phyloP scores from a whole-genome alignment of 768 basidiomycete species.

The Tylopilus subfusipes region DNA sequence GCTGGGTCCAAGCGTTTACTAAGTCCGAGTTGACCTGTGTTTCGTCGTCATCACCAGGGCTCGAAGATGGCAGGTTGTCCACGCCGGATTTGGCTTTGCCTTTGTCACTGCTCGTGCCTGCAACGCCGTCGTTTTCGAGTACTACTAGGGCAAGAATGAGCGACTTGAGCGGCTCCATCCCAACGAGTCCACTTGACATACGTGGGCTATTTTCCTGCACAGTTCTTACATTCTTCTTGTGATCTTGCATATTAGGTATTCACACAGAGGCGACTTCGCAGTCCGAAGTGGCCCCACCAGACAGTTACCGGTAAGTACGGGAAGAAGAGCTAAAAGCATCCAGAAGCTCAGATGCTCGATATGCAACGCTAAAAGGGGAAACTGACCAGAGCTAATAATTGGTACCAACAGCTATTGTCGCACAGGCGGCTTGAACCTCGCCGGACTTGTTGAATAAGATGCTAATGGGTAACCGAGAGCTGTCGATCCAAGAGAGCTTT shows the following conservation, averaged over 20 bases:
- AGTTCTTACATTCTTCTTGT: not conserved
- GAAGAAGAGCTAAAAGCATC: not conserved
- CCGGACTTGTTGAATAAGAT: not conserved
- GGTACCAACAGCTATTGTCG: not conserved
- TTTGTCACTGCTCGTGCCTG: constrained; percentile 2
- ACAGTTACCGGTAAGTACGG: not conserved
- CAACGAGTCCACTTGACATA: constrained; percentile 9
- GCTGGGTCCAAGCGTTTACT: constrained; percentile 23
- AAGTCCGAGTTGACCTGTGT: constrained; percentile 16
- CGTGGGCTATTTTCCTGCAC: constrained; percentile 6
- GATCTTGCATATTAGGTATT: not conserved
- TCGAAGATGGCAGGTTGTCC: not conserved
- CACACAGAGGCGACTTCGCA: not conserved
- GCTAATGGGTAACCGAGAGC: not conserved
- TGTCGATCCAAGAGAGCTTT: not conserved
- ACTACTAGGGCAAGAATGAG: constrained; percentile 4
- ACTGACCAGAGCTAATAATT: constrained; percentile 11
- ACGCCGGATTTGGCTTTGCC: constrained; percentile 6
- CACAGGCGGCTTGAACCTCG: not conserved
- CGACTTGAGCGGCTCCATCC: not conserved
- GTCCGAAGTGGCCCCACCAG: not conserved
- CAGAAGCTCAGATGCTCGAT: not conserved
- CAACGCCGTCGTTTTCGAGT: constrained; percentile 1
- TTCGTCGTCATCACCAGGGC: constrained; percentile 6
- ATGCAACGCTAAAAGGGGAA: not conserved